A percentile compares a stretch with the other conserved stretches of the same genome.
phyloP scores from a whole-genome alignment of 495 filamentous ascomycete genomes.

The Terfezia claveryi region DNA sequence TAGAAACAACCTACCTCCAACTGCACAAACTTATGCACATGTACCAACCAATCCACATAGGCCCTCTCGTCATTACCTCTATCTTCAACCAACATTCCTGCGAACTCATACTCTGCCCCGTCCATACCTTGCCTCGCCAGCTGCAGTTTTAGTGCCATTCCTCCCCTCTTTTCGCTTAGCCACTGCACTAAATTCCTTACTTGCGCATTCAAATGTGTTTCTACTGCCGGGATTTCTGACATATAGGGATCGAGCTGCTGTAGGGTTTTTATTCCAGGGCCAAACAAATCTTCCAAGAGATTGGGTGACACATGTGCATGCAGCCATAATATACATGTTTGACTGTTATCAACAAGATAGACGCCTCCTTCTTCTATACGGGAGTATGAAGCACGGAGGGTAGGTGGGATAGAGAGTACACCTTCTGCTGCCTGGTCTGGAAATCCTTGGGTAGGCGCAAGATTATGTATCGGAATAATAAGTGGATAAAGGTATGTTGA shows the following conservation, averaged over 20 bases:
- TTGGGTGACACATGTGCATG: constrained; percentile 58
- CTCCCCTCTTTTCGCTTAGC: constrained; percentile 55
- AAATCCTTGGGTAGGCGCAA: constrained; percentile 46
- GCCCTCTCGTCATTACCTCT: constrained; percentile 92
- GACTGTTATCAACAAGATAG: constrained; percentile 96
- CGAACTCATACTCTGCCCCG: constrained; percentile 92
- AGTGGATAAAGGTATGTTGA: constrained; percentile 88
- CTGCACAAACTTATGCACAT: constrained; percentile 78
- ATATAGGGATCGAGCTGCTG: constrained; percentile 55
- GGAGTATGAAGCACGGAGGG: constrained; percentile 66
- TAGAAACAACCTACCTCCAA: constrained; percentile 41
- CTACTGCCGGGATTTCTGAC: constrained; percentile 51
- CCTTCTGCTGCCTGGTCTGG: constrained; percentile 75
- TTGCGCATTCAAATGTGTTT: constrained; percentile 88
- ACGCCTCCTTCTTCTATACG: constrained; percentile 83
- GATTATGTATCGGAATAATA: constrained; percentile 77
- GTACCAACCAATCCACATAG: constrained; percentile 97
- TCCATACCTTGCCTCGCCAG: constrained; percentile 82
- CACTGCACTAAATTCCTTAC: constrained; percentile 85
- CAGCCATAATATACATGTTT: constrained; percentile 74
- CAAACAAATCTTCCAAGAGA: constrained; percentile 77
- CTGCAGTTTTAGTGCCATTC: constrained; percentile 73
- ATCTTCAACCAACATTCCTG: constrained; percentile 73
- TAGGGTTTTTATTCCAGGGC: constrained; percentile 47
- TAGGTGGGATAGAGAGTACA: constrained; percentile 48